These are phyloP conservation scores for Dryadomyces sulphureus DNA, from an alignment of 2,329 filamentous ascomycete genomes.

Conservation along the genomic window DNA sequence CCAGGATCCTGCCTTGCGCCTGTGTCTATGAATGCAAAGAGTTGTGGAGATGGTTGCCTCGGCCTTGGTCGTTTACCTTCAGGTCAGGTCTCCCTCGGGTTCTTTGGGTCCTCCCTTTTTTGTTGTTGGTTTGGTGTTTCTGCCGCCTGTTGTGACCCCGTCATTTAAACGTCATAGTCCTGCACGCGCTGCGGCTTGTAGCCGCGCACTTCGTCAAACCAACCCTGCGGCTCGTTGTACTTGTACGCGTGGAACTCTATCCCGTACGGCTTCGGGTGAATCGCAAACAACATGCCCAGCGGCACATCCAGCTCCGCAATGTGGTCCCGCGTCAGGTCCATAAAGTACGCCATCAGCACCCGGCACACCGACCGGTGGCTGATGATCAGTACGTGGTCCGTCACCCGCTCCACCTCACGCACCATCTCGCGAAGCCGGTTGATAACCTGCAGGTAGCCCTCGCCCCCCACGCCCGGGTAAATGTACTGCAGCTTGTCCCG, in stretches of 20 bases:
- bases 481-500: constrained; percentile 89
- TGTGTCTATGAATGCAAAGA: background rate
- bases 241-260: constrained; percentile 93
- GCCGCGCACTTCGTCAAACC: constrained; percentile 75
- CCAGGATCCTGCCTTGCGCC: background rate
- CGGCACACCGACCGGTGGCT: constrained; percentile 85
- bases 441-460: constrained; percentile 94
- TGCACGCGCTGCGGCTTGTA: constrained; percentile 57
- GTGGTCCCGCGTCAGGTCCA: constrained; percentile 76
- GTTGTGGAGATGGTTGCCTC: background rate
- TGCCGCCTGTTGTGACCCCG: background rate
- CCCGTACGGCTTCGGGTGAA: constrained; percentile 95
- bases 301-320: constrained; percentile 92
- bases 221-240: constrained; percentile 63
- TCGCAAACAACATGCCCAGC: constrained; percentile 81
- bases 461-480: constrained; percentile 88
- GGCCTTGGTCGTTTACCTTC: background rate
- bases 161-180: constrained; percentile 20
- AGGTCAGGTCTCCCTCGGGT: no score
- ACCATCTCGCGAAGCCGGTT: constrained; percentile 91
- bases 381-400: constrained; percentile 84
- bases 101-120: background rate
- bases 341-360: constrained; percentile 91
- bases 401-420: constrained; percentile 92
- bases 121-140: background rate